Base-by-base conservation (phyloP, 176 grass and related monocot genomes). In the Typha latifolia region DNA sequence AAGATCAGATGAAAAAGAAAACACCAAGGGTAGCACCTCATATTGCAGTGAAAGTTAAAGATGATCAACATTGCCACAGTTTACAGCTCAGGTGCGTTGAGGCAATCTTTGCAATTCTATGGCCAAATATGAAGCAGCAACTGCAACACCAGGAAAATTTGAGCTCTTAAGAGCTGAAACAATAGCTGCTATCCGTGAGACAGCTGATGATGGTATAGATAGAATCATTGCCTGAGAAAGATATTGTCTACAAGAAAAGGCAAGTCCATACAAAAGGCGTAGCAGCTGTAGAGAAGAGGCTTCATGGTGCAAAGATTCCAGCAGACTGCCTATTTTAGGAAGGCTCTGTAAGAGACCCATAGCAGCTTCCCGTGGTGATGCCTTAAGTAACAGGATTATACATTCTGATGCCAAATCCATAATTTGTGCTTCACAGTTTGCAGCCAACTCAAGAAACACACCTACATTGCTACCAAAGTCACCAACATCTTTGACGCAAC, bases 151-250 rank as follows among this genome's bases (percentile, higher is more conserved):
- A 64, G 63, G 66, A n/a, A 90, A 67, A 66, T 62, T 70, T 66
- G 89, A 99, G 51, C 53, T 57, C 79, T 73, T 93, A 71, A 99
- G 81, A 56, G 62, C 32, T 70, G 70, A 85, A 49, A 93, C 78
- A 48, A 90, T 65, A 3, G 69, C 63, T 75, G 92, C 94, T 50
- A 99, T 82, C 77, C 82, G 89, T 77, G 76, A 80, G 67, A 99
- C 63, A 69, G 78, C 85, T n/a, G 81, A 49, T 23, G 82, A 53
- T 32, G 89, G 82, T 82, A 99, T 90, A 23, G 94, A 99, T 49
- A 99, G 56, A 32, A 93, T 99, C 89, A 99, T 84, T 76, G 82
- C 94, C 61, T 99, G 88, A 32, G 88, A 74, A 59, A 99, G 67
- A 65, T 90, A 99, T 43, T 99, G 94, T 74, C 83, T 85, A 53